A percentile compares a stretch with the other conserved stretches of the same genome.
Conservation (phyloP, 805 yeast species). For the Schwanniomyces sp. region DNA sequence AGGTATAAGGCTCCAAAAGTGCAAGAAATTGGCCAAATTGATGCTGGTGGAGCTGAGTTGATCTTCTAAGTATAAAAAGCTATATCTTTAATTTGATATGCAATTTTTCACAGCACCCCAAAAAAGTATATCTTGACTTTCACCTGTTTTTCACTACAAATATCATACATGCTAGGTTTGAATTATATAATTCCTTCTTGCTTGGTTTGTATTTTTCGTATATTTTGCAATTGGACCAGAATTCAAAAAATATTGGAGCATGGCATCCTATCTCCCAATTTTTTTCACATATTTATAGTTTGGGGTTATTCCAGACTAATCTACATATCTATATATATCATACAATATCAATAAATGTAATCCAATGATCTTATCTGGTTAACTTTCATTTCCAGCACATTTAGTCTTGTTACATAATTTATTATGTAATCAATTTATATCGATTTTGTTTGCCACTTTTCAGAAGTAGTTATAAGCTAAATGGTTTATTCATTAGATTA, state of each 20-base stretch:
- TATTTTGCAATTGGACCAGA: background rate
- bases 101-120: background rate
- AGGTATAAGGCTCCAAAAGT: conserved; percentile 64
- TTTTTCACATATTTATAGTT: background rate
- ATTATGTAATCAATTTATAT: background rate
- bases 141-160: too few species aligned
- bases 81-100: background rate
- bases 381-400: background rate
- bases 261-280: background rate
- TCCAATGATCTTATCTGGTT: background rate
- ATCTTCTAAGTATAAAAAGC: conserved; percentile 31
- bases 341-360: background rate
- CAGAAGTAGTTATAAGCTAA: background rate
- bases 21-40: conserved; percentile 71
- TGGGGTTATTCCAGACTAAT: background rate
- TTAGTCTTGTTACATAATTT: background rate
- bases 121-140: too few species aligned
- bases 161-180: background rate
- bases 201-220: background rate
- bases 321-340: background rate
- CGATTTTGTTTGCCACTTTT: background rate
- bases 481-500: background rate
- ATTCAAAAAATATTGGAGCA: background rate
- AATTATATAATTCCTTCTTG: background rate
- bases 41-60: conserved; percentile 79